phyloP scores from a whole-genome alignment of 2,329 filamentous ascomycete species.

The Blastomyces silverae region DNA sequence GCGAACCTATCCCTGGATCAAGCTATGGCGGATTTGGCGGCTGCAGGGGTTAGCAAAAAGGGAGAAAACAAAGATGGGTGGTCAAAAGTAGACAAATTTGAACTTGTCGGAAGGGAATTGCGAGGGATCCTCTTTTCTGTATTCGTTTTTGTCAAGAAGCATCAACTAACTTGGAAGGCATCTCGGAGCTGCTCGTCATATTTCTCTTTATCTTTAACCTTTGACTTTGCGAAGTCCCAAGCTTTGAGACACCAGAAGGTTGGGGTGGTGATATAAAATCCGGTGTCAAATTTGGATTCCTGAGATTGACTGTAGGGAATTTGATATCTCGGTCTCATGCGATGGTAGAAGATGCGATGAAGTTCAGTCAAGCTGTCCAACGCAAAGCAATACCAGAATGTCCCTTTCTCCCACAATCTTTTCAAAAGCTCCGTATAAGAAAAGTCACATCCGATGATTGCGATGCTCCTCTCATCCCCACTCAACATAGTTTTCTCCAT shows the following conservation, averaged over 20 bases:
- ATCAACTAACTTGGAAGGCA: constrained; percentile 7
- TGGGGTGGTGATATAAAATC: constrained; percentile 16
- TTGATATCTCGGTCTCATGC: constrained; percentile 18
- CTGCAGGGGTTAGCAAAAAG: neutral
- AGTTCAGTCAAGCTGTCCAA: constrained; percentile 18
- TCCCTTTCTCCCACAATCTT: constrained; percentile 17
- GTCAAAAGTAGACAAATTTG: neutral
- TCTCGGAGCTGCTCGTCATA: constrained; percentile 20
- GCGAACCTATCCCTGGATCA: no score
- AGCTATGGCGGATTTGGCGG: no score
- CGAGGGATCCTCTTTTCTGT: neutral
- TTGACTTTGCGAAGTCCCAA: constrained; percentile 17
- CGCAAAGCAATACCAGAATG: constrained; percentile 21
- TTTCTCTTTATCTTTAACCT: constrained; percentile 18
- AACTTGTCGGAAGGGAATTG: neutral
- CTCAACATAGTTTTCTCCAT: constrained; percentile 18
- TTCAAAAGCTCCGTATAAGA: constrained; percentile 17
- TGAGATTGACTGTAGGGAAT: constrained; percentile 15
- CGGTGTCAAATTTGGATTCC: neutral
- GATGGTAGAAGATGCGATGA: constrained; percentile 19
- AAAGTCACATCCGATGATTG: neutral
- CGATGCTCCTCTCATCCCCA: neutral
- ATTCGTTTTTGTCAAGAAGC: neutral
- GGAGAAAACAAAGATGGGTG: neutral
- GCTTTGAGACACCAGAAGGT: constrained; percentile 18